Base-by-base conservation (phyloP, 2,329 filamentous ascomycete genomes). In the Phialemonium atrogriseum region DNA sequence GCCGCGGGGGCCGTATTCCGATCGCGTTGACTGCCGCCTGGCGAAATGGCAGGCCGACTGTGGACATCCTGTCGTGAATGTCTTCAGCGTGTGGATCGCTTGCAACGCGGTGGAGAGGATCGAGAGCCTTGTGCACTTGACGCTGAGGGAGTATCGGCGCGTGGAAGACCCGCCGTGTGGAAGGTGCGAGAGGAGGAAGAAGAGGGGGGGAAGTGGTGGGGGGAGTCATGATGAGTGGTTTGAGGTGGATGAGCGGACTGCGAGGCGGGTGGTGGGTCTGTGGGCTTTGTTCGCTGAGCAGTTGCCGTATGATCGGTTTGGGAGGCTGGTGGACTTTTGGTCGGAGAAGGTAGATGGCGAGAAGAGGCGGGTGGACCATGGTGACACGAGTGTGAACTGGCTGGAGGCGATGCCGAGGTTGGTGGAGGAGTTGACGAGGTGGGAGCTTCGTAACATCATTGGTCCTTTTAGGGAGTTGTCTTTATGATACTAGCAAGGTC, bases 51-150 rank as follows among this genome's bases (percentile, higher is more conserved):
- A 31, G 20, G 19, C 7, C 4, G n/a, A 12, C 7, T 31, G 28
- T 20, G 28, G 7, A 5, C 28, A 31, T 10, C 17, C 16, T n/a
- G 19, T 31, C 7, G 15, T n/a, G 10, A 20, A 31, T 7, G 17
- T 31, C 10, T 31, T 31, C 20, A 18, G 28, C 18, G 13, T n/a
- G 28, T 8, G 10, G n/a, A 22, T 31, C 28, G 9, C 28, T 20
- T 22, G 18, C 28, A 14, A 10, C 7, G 28, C 19, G 19, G 17
- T 3, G 19, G 7, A 8, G 28, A 20, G 28, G 19, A 22, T 31
- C 16, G 28, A 31, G 28, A 22, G 17, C 7, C 19, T 31, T n/a
- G 28, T 31, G 28, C 28, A 31, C 18, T 10, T 23, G 28, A 31
- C 28, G 28, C 28, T 31, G 28, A 23, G 11, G 19, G 4, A 13